These are phyloP conservation scores for Fonsecaea erecta DNA, from an alignment of 2,329 filamentous ascomycete species.

Conservation along the genomic window DNA sequence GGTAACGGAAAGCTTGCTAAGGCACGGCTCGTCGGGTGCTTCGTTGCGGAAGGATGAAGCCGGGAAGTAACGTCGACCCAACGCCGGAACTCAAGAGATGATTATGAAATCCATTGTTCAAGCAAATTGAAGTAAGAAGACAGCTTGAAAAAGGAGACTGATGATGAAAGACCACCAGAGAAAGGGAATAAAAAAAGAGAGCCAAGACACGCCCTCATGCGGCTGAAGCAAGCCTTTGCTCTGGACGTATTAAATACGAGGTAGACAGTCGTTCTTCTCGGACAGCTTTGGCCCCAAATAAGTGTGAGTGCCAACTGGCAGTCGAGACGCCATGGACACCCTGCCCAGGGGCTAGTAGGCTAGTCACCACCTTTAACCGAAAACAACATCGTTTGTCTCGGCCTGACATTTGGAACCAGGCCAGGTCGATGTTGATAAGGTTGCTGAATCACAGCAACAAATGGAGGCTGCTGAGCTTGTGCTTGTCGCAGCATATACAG, in stretches of 20 bases:
- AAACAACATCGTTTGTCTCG: constrained; percentile 8
- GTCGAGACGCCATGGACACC: not conserved
- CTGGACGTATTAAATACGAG: too few relatives aligned
- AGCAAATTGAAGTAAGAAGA: not conserved
- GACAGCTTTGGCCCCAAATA: not conserved
- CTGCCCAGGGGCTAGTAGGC: not conserved
- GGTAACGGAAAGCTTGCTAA: not conserved
- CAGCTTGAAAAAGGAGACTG: not conserved
- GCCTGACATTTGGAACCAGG: not conserved
- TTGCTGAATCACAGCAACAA: not conserved
- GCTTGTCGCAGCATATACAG: not conserved
- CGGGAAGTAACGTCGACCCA: not conserved
- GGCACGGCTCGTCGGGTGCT: constrained; percentile 6
- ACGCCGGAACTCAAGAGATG: not conserved
- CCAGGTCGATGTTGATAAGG: not conserved
- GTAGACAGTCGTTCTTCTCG: not conserved
- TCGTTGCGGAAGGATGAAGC: not conserved
- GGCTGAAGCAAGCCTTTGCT: not conserved
- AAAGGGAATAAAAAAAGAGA: not conserved
- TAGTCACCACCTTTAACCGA: not conserved
- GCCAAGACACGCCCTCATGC: not conserved
- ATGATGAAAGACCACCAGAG: not conserved
- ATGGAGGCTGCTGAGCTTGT: not conserved
- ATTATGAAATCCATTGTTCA: not conserved
- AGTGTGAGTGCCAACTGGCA: not conserved